Conservation (phyloP, 441 rosid species). For the Brassica hybrid region DNA sequence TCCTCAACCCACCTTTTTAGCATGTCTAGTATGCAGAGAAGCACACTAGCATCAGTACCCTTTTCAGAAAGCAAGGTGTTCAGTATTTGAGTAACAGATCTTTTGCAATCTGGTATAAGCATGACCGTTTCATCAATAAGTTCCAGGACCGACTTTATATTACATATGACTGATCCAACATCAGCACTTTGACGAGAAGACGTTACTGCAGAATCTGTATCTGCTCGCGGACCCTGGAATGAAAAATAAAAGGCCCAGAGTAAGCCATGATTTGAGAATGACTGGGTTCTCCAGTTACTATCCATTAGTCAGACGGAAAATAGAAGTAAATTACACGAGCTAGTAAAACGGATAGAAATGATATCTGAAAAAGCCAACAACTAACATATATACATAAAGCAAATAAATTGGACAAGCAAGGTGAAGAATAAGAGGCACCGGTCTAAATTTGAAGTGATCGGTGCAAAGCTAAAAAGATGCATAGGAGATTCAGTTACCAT, state of each 20-base stretch:
- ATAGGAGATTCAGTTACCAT: constrained; percentile 13
- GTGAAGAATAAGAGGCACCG: constrained; percentile 14
- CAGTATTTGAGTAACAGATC: constrained; percentile 76
- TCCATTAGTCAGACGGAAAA: constrained; percentile 11
- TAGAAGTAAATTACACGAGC: constrained; percentile 9
- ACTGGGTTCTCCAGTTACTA: constrained; percentile 25
- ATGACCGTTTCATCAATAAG: constrained; percentile 91
- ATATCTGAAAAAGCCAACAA: constrained; percentile 11
- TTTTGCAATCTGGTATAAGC: constrained; percentile 90
- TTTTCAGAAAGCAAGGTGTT: constrained; percentile 91
- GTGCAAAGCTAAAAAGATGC: constrained; percentile 21
- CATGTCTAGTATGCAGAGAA: constrained; percentile 90
- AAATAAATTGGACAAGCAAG: constrained; percentile 18
- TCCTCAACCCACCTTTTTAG: constrained; percentile 97
- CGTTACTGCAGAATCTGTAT: constrained; percentile 90
- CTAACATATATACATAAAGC: constrained; percentile 19
- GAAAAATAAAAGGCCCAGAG: constrained; percentile 24
- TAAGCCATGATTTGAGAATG: too few species aligned
- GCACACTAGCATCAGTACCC: constrained; percentile 94
- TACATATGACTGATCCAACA: constrained; percentile 81
- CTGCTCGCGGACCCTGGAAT: constrained; percentile 81
- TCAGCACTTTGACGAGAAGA: constrained; percentile 93
- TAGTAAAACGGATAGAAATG: constrained; percentile 7
- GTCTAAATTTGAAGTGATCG: constrained; percentile 21
- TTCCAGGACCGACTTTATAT: constrained; percentile 84